Evolutionary conservation across 129 eudicot genomes (phyloP).

Genomic region (Tagetes patula): DNA sequence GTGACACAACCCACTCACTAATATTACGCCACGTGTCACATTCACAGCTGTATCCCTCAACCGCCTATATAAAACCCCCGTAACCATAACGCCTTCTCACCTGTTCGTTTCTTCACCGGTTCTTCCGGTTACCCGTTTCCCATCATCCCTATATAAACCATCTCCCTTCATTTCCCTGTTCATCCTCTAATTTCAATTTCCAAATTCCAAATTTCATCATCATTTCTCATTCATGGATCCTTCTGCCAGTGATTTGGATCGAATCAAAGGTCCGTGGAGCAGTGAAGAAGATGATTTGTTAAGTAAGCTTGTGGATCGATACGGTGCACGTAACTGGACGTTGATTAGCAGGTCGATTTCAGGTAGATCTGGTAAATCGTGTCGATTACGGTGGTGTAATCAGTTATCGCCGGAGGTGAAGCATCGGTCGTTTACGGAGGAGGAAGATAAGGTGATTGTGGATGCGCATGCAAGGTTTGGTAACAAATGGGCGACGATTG

Average conservation of each 20-base stretch:
- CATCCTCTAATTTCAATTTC: background rate
- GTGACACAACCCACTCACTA: slow-evolving; percentile 27
- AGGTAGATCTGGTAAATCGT: slow-evolving; percentile 49
- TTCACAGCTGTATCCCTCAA: slow-evolving; percentile 41
- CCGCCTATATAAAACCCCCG: slow-evolving; percentile 37
- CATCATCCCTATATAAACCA: slow-evolving; percentile 26
- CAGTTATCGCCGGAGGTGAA: slow-evolving; percentile 50
- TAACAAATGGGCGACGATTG: slow-evolving; percentile 45
- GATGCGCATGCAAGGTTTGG: slow-evolving; percentile 41
- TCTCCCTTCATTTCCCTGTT: background rate
- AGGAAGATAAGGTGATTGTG: slow-evolving; percentile 38
- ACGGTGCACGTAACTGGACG: slow-evolving; percentile 45
- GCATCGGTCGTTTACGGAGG: slow-evolving; percentile 47
- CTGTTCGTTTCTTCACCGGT: slow-evolving; percentile 33
- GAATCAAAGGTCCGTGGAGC: slow-evolving; percentile 52
- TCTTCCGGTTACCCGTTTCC: slow-evolving; percentile 41
- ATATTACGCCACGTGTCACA: slow-evolving; percentile 35
- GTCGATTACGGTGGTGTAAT: slow-evolving; percentile 47
- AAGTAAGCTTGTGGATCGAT: slow-evolving; percentile 26
- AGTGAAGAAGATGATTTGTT: slow-evolving; percentile 37
- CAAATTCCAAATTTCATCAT: background rate
- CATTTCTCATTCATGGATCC: background rate
- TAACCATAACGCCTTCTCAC: slow-evolving; percentile 45
- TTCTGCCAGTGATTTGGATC: slow-evolving; percentile 25
- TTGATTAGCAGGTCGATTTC: slow-evolving; percentile 39